Percentiles rank a stretch among this genome's conserved stretches.
Evolutionary conservation across 2,329 filamentous ascomycete genomes (phyloP).

Genomic region (Colletotrichum sp.): DNA sequence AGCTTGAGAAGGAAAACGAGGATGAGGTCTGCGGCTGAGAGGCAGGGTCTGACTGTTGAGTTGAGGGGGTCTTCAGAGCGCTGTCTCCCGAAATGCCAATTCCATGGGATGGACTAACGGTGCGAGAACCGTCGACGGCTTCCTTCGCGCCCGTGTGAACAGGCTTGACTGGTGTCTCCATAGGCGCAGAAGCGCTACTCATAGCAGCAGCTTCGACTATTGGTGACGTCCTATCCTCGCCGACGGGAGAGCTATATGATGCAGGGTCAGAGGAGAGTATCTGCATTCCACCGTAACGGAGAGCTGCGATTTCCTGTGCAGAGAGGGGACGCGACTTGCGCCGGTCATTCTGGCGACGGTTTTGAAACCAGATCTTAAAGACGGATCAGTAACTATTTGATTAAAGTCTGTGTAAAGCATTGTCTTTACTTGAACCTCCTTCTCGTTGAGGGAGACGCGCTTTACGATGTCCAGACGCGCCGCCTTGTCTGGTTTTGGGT

Average conservation of each 20-base stretch:
- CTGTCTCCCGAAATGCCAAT: background rate
- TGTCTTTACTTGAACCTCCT: conserved; percentile 84
- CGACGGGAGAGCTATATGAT: conserved; percentile 31
- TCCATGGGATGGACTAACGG: background rate
- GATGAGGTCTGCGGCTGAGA: conserved; percentile 28
- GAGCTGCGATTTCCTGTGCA: conserved; percentile 73
- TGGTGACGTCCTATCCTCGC: conserved; percentile 5
- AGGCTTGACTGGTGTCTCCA: conserved; percentile 4
- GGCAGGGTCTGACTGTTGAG: conserved; percentile 1
- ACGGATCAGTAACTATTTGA: background rate
- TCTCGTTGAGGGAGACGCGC: conserved; percentile 88
- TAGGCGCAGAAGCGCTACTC: background rate
- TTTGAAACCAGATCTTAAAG: conserved; percentile 96
- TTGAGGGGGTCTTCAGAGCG: background rate
- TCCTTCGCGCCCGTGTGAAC: background rate
- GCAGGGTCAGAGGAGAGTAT: conserved; percentile 53
- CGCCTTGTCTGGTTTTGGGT: conserved; percentile 90
- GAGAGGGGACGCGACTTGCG: conserved; percentile 86
- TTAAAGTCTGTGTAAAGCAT: background rate
- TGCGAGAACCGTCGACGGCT: background rate
- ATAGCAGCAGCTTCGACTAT: background rate
- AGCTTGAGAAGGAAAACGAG: conserved; percentile 44
- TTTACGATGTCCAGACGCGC: conserved; percentile 84
- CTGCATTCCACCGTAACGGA: conserved; percentile 60
- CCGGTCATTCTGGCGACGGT: conserved; percentile 89